Evolutionary conservation across 106 monocot species (phyloP).

Genomic region (Narthecium ossifragum): DNA sequence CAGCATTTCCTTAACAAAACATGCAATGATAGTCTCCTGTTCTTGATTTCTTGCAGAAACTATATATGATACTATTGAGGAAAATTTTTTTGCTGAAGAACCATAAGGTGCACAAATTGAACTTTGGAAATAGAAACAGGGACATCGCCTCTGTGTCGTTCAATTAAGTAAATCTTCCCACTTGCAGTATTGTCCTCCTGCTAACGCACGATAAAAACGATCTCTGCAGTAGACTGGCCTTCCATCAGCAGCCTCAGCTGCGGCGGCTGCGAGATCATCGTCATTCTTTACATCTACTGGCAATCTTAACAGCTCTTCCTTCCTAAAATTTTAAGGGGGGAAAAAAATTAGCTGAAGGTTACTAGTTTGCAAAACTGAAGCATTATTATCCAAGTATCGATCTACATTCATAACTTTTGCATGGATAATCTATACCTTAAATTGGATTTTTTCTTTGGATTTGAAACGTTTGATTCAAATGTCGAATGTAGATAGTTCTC

Average conservation of each 20-base stretch:
- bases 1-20: no score
- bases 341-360: no score
- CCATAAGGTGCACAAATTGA: background rate
- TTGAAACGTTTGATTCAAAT: slow-evolving; percentile 19
- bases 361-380: no score
- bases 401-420: background rate
- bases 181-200: slow-evolving; percentile 70
- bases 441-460: slow-evolving; percentile 1
- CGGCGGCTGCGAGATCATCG: slow-evolving; percentile 64
- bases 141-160: background rate
- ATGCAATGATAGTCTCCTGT: no score
- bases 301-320: slow-evolving; percentile 45
- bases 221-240: slow-evolving; percentile 67
- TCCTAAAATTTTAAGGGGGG: no score
- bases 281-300: slow-evolving; percentile 55
- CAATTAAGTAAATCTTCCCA: slow-evolving; percentile 62
- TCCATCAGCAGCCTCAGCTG: slow-evolving; percentile 66
- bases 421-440: slow-evolving; percentile 21
- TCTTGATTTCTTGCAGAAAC: background rate
- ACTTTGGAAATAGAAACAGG: background rate
- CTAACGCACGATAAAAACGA: slow-evolving; percentile 55
- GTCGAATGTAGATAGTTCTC: slow-evolving; percentile 32
- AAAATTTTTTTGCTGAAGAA: background rate
- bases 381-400: no score
- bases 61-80: background rate